Base-by-base conservation (phyloP, 2,329 filamentous ascomycete species). In the Fusarium pininemorale region DNA sequence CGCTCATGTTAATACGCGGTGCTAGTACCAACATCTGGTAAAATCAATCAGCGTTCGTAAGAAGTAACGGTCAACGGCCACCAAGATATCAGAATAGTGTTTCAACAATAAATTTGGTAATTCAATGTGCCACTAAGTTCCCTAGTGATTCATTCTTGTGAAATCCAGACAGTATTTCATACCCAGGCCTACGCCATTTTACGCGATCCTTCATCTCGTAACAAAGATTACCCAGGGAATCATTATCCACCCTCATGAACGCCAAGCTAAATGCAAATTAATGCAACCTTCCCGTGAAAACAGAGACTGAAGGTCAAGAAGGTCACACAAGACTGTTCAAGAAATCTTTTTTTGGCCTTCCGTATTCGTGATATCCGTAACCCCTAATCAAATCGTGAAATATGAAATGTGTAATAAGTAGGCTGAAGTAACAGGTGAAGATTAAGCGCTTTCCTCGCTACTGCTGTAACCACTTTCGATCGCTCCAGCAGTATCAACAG, bases 401-500 rank as follows among this genome's bases (percentile, higher is more conserved):
- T 42, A 26, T 39, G 24, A 39, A 54, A 56, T 20, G 32, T 67
- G 45, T 51, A 41, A 51, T 20, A 39, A 63, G 20, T 32, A 48
- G 37, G 35, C 50, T 55, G 15, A 50, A 26, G 15, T 13, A 30
- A 39, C 9, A 16, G 44, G 15, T 41, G 6, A 10, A n/a, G 6
- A n/a, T 66, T 45, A 77, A 7, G 39, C 30, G 28, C 72, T 79
- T 41, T 82, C 80, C 61, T 83, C 80, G 16, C 77, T 75, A 32
- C 82, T 82, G 50, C 79, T 84, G 62, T 83, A 83, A 1, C 81
- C 80, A 60, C 84, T 86, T 66, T 79, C 80, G 3, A 79, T 77
- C 9, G 80, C 84, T 8, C 83, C 84, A 22, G 81, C 83, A 5
- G 84, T 86, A 9, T 84, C 84, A 13, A 79, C 80, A 7, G 84